These are phyloP conservation scores for Euphorbia corollata DNA, from an alignment of 441 rosid genomes.

Conservation along the genomic window DNA sequence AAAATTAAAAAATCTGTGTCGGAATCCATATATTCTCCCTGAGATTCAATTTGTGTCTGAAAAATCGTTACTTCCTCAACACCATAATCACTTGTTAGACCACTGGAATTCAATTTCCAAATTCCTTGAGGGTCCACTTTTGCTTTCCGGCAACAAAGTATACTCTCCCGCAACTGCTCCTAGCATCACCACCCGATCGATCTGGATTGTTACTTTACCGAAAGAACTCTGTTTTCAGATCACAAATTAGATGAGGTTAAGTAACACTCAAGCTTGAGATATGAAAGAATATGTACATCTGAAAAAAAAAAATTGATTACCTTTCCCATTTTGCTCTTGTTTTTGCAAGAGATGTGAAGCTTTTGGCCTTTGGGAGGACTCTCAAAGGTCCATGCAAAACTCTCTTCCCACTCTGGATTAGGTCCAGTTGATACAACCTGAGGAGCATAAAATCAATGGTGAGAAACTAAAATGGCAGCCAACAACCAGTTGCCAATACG, in stretches of 20 bases:
- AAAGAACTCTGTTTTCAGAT: conserved; percentile 68
- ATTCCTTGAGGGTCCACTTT: conserved; percentile 84
- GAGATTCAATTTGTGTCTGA: conserved; percentile 17
- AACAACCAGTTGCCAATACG: too few species aligned
- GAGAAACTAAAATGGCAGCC: background rate
- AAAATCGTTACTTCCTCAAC: conserved; percentile 5
- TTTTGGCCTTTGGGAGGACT: conserved; percentile 99
- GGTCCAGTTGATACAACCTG: conserved; percentile 95
- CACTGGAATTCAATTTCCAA: conserved; percentile 97
- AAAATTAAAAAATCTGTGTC: background rate
- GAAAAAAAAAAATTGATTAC: conserved; percentile 25
- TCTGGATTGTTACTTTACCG: conserved; percentile 97
- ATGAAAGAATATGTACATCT: too few species aligned
- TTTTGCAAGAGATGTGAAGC: conserved; percentile 93
- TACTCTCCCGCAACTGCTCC: conserved; percentile 97
- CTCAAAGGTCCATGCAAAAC: conserved; percentile 93
- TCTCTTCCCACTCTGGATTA: conserved; percentile 98
- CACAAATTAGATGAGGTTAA: conserved; percentile 5
- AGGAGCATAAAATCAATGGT: background rate
- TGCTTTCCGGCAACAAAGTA: conserved; percentile 83
- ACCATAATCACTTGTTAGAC: conserved; percentile 73
- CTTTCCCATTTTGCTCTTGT: conserved; percentile 99
- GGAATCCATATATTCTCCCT: conserved; percentile 6
- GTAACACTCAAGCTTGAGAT: background rate
- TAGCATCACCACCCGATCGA: conserved; percentile 93